Evolutionary conservation across 208 protist species (phyloP), one percentile per base, ranked within the genome.

Genomic region (Leishmania arabica): DNA sequence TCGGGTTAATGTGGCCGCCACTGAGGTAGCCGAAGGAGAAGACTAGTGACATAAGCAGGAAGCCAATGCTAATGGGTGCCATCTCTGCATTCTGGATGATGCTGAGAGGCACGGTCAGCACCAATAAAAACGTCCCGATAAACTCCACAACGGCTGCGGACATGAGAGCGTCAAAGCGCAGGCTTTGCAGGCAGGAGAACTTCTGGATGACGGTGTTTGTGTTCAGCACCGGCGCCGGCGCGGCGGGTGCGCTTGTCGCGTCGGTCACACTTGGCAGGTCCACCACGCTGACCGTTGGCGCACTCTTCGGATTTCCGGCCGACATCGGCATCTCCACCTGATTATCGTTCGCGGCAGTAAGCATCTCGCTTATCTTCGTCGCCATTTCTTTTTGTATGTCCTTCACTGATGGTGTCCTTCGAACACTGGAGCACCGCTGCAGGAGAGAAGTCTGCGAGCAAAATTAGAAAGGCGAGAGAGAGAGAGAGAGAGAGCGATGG

Each of bases 21-120:
- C 91, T 95, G 69, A 96, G 75, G 84, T 96, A 96, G 45, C 90
- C 90, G 81, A 96, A 95, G 27, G 91, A 92, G 76, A 96, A 95
- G 51, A 95, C 89, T 19, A 96, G 78, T 21, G 91, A 92, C 86
- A 93, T 90, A 51, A 95, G 83, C 80, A 95, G 86, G 70, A 96
- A 95, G 34, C 93, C 93, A 19, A 95, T 91, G 49, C 83, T 86
- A 65, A 96, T 86, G 3, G 89, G 86, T 42, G 93, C 88, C 87
- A 96, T 89, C 90, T 96, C 91, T 0, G 86, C 49, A 69, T 91
- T 92, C 60, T 91, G 84, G n/a, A 82, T 84, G 45, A 74, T 79
- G 64, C 84, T 90, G 47, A 96, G 86, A 34, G 91, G 90, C 40
- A 96, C 90, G 5, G 91, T 95, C 68, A 96, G 89, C 21, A 95